A percentile compares a stretch with the other conserved stretches of the same genome.
Evolutionary conservation across 306 rosid genomes (phyloP).

Genomic region (Delonix regia): DNA sequence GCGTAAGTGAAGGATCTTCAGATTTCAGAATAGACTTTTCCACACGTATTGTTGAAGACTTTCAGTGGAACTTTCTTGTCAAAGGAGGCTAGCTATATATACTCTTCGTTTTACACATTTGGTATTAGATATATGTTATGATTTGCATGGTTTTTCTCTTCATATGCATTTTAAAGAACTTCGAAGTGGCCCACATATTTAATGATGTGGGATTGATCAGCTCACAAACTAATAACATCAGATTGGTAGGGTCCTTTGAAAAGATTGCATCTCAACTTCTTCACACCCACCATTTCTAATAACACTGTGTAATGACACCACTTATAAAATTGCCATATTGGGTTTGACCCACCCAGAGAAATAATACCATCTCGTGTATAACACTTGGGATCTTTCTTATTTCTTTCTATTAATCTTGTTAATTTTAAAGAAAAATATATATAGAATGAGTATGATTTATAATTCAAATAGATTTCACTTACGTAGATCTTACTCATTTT

Average conservation of each 20-base stretch:
- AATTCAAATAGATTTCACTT: too few species aligned
- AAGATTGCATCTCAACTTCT: background rate
- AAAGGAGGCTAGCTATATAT: too few species aligned
- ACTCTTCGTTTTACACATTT: background rate
- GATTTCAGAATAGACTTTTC: conserved; percentile 13
- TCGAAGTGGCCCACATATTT: conserved; percentile 42
- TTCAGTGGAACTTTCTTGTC: too few species aligned
- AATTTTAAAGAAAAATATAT: too few species aligned
- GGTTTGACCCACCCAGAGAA: conserved; percentile 47
- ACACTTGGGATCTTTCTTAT: too few species aligned
- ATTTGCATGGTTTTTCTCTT: conserved; percentile 20
- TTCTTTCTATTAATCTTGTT: too few species aligned
- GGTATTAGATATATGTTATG: background rate
- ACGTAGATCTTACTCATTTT: too few species aligned
- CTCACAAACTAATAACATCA: background rate
- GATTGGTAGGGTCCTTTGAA: background rate
- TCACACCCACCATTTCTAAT: conserved; percentile 34
- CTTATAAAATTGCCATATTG: conserved; percentile 29
- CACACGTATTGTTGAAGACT: conserved; percentile 21
- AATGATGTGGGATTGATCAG: conserved; percentile 37
- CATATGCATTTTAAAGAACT: background rate
- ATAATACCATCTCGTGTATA: too few species aligned
- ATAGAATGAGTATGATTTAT: too few species aligned
- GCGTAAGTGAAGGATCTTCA: background rate
- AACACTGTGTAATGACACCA: too few species aligned